Evolutionary conservation across 495 filamentous ascomycete genomes (phyloP), one percentile per base, ranked within the genome.

Genomic region (Aspergillus ellipticus): DNA sequence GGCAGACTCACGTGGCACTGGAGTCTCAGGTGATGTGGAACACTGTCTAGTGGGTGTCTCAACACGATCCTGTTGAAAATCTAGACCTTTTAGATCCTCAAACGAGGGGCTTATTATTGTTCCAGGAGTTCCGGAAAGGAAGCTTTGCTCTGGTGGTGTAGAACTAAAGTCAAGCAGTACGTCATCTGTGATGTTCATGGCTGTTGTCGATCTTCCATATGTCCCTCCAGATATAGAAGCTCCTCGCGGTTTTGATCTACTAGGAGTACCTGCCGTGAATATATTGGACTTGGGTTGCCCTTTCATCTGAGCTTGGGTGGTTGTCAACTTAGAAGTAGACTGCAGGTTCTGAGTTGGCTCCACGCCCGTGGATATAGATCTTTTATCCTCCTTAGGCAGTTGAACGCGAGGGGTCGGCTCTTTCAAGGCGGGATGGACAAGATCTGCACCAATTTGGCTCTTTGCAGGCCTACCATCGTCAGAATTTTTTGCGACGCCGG

Each of bases 61-160:
- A 17, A 6, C 19, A n/a, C 10, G 15, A 15, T 50, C 17, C 51
- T 54, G 16, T 8, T 31, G 33, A 64, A 67, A 19, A 3, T 62
- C 54, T 15, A 67, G 33, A 4, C 64, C 64, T 46, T 62, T 20
- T 33, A 67, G 49, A 33, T 64, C 61, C 42, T 50, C 43, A 33
- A 60, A 39, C 0, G 49, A 49, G 24, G 64, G 64, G 16, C 59
- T 67, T 49, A 41, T 39, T 35, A 54, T 31, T 16, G 24, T 15
- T 22, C 20, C 7, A 13, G 33, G 9, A 20, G 24, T 47, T 13
- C 15, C 6, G 11, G 13, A 22, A 33, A 13, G 2, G 7, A 19
- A 16, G 15, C 29, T 17, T 7, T 53, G 19, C 5, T 47, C 8
- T 10, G 62, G 56, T 42, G 58, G 51, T 16, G 60, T 52, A 26